Percentiles rank a stretch among this genome's conserved stretches.
Evolutionary conservation across 129 eudicot genomes (phyloP).

Genomic region (Lonicera japonica): DNA sequence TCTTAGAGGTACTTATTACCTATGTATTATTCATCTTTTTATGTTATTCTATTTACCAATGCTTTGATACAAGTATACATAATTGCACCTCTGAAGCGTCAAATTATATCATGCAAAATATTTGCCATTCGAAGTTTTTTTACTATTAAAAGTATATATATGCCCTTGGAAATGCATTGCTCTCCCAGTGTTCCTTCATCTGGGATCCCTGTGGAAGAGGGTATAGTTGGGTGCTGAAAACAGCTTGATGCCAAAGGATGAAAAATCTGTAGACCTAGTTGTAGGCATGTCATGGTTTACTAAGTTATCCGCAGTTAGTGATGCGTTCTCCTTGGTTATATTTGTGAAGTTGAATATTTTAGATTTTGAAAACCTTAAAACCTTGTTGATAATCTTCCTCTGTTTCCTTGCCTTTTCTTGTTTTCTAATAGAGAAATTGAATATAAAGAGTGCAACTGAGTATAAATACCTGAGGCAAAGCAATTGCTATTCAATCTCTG

Average conservation of each 20-base stretch:
- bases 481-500: slow-evolving; percentile 59
- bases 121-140: neutral
- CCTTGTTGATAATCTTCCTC: neutral
- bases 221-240: too few relatives aligned
- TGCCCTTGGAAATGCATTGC: neutral
- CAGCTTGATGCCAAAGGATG: too few relatives aligned
- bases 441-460: slow-evolving; percentile 52
- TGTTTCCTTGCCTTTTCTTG: slow-evolving; percentile 5
- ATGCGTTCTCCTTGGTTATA: too few relatives aligned
- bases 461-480: slow-evolving; percentile 78
- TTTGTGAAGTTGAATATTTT: too few relatives aligned
- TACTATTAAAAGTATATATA: neutral
- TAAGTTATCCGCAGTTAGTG: too few relatives aligned
- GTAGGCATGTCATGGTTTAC: too few relatives aligned
- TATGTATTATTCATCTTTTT: neutral
- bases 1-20: slow-evolving; percentile 55
- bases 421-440: slow-evolving; percentile 56
- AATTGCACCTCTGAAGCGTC: too few relatives aligned
- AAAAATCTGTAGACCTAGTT: too few relatives aligned
- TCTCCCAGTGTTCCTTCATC: neutral
- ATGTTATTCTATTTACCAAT: neutral
- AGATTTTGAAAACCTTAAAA: neutral
- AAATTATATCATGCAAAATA: too few relatives aligned
- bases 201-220: too few relatives aligned
- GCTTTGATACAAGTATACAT: too few relatives aligned